Base-by-base conservation (phyloP, 2,329 filamentous ascomycete genomes). In the Madurella mycetomatis region DNA sequence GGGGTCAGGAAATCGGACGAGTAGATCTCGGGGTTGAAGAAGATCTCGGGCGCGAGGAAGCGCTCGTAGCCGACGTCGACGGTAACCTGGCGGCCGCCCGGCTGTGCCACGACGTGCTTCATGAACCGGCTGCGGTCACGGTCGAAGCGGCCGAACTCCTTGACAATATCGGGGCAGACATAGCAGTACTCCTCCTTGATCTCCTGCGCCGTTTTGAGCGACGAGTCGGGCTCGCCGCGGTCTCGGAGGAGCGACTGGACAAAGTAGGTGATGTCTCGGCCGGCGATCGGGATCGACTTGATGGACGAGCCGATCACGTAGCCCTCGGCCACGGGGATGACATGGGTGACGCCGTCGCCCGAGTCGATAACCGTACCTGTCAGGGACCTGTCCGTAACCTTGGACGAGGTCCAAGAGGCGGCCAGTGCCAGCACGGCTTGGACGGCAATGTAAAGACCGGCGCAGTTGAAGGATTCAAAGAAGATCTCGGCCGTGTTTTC, bases 21-120 rank as follows among this genome's bases (percentile, higher is more conserved):
- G 81, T 97, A 97, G 67, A 99, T 99, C 76, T 99, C 94, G 31
- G 94, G 94, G 75, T 99, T 99, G 84, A 99, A 99, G 76, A 99
- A 99, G 69, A 99, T 99, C 73, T 99, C 94, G 19, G 95, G 95
- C 2, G 94, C 94, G 56, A 99, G 80, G 81, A 99, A 99, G 34
- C 94, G 88, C 73, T 99, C 94, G 75, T 97, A 99, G 50, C 94
- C 94, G 50, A 99, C 89, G 66, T 99, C 95, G 45, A 99, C 90
- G 1, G 79, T 82, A 18, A 92, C 86, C 64, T 88, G 85, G 64
- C 88, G 87, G 59, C 94, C 94, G 64, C 92, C 92, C 25, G 91
- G 87, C 56, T 94, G 86, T 54, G 84, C 85, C 55, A 96, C 91
- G 17, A 87, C 85, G 73, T 99, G 92, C 75, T 96, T 90, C 65